Percentiles rank a stretch among this genome's conserved stretches.
Conservation (phyloP, 768 basidiomycete genomes). For the Auriscalpium microsporum region DNA sequence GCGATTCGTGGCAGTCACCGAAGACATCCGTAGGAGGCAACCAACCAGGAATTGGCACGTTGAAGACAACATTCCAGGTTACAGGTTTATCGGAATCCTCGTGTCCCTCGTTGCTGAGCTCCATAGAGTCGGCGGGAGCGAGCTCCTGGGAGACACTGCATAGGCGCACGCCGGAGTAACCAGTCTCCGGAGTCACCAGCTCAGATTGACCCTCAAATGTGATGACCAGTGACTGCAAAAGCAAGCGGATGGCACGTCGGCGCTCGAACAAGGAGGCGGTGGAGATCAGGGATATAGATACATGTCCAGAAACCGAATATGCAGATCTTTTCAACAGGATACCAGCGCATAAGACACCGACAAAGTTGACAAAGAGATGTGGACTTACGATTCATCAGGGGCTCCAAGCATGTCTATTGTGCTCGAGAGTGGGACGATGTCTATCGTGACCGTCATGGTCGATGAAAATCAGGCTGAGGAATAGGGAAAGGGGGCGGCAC, state of each 20-base stretch:
- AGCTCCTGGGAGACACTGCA: slow-evolving; percentile 61
- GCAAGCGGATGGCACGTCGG: slow-evolving; percentile 38
- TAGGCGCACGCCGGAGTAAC: slow-evolving; percentile 64
- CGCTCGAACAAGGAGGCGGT: slow-evolving; percentile 49
- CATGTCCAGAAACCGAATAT: slow-evolving; percentile 81
- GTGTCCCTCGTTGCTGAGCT: slow-evolving; percentile 56
- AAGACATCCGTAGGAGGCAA: slow-evolving; percentile 50
- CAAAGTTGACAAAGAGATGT: neutral
- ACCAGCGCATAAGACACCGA: neutral
- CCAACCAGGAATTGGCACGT: slow-evolving; percentile 86
- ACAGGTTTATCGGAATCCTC: slow-evolving; percentile 49
- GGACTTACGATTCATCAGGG: slow-evolving; percentile 52
- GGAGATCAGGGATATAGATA: slow-evolving; percentile 56
- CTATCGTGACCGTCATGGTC: slow-evolving; percentile 57
- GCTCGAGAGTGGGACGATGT: slow-evolving; percentile 50
- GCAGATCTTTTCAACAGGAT: slow-evolving; percentile 46
- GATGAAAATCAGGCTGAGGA: neutral
- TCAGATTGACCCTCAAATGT: slow-evolving; percentile 87
- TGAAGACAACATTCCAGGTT: slow-evolving; percentile 73
- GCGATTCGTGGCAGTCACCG: slow-evolving; percentile 33
- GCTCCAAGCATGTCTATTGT: slow-evolving; percentile 65
- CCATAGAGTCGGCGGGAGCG: slow-evolving; percentile 40
- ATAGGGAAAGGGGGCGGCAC: neutral
- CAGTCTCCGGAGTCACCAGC: slow-evolving; percentile 49
- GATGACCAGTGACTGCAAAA: slow-evolving; percentile 63